phyloP scores from a whole-genome alignment of 2,329 filamentous ascomycete genomes.

The Tolypocladium album region DNA sequence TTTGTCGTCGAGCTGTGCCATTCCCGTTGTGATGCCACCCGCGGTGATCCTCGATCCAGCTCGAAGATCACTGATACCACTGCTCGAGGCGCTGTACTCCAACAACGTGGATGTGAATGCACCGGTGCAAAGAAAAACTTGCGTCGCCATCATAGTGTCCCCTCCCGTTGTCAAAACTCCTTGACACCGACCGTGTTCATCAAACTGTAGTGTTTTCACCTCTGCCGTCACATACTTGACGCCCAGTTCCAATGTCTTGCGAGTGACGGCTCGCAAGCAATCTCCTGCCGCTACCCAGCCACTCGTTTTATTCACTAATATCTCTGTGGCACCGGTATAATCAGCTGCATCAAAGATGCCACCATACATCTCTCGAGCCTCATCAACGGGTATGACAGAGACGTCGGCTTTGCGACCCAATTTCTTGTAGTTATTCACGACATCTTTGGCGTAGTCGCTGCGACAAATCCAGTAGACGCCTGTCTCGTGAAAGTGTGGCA shows the following conservation, averaged over 20 bases:
- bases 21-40: conserved; percentile 47
- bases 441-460: conserved; percentile 36
- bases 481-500: conserved; percentile 45
- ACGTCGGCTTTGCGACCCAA: conserved; percentile 28
- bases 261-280: conserved; percentile 42
- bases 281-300: conserved; percentile 56
- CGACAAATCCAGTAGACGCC: conserved; percentile 48
- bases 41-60: conserved; percentile 45
- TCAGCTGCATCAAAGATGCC: conserved; percentile 51
- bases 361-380: conserved; percentile 38
- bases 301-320: conserved; percentile 49
- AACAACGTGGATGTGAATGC: conserved; percentile 48
- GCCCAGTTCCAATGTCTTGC: conserved; percentile 39
- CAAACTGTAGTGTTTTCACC: conserved; percentile 34
- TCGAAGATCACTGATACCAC: conserved; percentile 34
- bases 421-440: conserved; percentile 41
- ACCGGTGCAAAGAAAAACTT: conserved; percentile 43
- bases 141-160: conserved; percentile 32
- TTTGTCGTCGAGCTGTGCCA: conserved; percentile 38
- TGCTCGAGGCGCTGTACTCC: conserved; percentile 36
- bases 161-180: conserved; percentile 40
- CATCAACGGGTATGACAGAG: conserved; percentile 32
- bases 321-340: conserved; percentile 46
- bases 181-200: conserved; percentile 28
- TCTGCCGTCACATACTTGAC: conserved; percentile 49